Percentiles rank a stretch among this genome's conserved stretches.
phyloP scores from a whole-genome alignment of 768 basidiomycete genomes.

The Mycena sanguinolenta region DNA sequence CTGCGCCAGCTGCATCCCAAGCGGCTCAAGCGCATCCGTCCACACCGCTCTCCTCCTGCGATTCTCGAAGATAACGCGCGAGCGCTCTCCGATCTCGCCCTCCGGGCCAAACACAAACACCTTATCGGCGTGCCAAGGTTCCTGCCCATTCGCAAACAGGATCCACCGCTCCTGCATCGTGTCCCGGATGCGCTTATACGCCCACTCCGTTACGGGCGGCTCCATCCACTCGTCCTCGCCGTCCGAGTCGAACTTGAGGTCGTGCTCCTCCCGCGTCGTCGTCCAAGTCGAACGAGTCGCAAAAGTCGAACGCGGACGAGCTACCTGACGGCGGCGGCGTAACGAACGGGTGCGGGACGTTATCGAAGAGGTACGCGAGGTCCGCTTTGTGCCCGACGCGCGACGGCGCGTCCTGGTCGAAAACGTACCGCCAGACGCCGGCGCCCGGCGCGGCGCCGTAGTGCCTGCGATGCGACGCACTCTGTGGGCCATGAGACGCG shows the following conservation, averaged over 20 bases:
- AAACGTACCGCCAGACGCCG: conserved; percentile 85
- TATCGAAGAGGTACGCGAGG: conserved; percentile 85
- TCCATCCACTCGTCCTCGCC: conserved; percentile 63
- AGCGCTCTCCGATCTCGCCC: conserved; percentile 84
- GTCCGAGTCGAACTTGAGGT: conserved; percentile 44
- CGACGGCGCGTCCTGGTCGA: conserved; percentile 83
- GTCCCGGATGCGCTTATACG: conserved; percentile 76
- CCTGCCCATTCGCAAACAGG: conserved; percentile 79
- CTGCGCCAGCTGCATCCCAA: conserved; percentile 76
- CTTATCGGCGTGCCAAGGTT: conserved; percentile 78
- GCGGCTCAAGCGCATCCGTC: conserved; percentile 75
- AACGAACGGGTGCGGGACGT: conserved; percentile 67
- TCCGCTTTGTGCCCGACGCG: conserved; percentile 77
- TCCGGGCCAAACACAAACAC: conserved; percentile 87
- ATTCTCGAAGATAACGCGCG: conserved; percentile 73
- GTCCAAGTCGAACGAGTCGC: conserved; percentile 49
- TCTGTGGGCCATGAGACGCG: conserved; percentile 85
- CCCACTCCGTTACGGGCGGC: conserved; percentile 74
- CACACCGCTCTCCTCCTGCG: conserved; percentile 71
- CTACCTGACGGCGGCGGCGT: conserved; percentile 42
- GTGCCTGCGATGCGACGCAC: conserved; percentile 66
- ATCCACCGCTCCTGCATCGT: conserved; percentile 83
- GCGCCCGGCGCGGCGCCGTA: conserved; percentile 64
- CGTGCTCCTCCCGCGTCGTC: conserved; percentile 53
- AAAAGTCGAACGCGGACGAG: conserved; percentile 40